Evolutionary conservation across 2,329 filamentous ascomycete species (phyloP).

Genomic region (Elsinoe fawcettii): DNA sequence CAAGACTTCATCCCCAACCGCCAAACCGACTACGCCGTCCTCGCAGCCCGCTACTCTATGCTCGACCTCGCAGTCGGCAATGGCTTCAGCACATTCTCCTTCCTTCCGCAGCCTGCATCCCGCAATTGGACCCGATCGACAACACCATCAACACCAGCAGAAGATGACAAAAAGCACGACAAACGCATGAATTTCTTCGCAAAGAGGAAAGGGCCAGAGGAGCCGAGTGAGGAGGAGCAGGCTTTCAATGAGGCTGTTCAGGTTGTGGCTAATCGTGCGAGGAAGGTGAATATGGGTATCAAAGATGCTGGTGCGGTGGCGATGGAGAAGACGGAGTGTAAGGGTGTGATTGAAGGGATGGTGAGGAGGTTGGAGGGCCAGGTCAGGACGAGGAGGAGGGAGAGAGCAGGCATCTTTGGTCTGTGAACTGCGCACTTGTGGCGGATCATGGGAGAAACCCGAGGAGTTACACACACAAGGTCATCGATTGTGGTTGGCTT

Average conservation of each 20-base stretch:
- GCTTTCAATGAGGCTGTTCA: conserved; percentile 68
- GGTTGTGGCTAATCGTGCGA: conserved; percentile 52
- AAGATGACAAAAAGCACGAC: conserved; percentile 10
- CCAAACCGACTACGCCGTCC: conserved; percentile 58
- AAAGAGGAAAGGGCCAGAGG: conserved; percentile 12
- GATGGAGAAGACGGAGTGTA: conserved; percentile 66
- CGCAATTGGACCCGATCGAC: not conserved
- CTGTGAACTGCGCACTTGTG: not conserved
- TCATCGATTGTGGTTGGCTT: no score
- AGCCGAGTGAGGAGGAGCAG: conserved; percentile 32
- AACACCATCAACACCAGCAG: conserved; percentile 10
- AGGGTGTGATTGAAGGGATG: conserved; percentile 66
- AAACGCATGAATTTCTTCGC: not conserved
- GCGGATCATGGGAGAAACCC: no score
- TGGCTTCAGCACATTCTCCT: conserved; percentile 36
- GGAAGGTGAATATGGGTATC: conserved; percentile 53
- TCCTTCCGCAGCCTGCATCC: conserved; percentile 20
- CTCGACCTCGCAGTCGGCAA: conserved; percentile 70
- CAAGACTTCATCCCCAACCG: conserved; percentile 44
- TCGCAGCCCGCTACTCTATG: conserved; percentile 58
- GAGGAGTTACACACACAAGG: no score
- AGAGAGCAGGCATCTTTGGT: not conserved
- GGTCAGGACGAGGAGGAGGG: conserved; percentile 2
- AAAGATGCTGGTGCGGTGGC: conserved; percentile 66
- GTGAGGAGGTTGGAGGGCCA: conserved; percentile 55